Evolutionary conservation across 1,284 basidiomycete genomes (phyloP).

Genomic region (Entoloma clypeatum): DNA sequence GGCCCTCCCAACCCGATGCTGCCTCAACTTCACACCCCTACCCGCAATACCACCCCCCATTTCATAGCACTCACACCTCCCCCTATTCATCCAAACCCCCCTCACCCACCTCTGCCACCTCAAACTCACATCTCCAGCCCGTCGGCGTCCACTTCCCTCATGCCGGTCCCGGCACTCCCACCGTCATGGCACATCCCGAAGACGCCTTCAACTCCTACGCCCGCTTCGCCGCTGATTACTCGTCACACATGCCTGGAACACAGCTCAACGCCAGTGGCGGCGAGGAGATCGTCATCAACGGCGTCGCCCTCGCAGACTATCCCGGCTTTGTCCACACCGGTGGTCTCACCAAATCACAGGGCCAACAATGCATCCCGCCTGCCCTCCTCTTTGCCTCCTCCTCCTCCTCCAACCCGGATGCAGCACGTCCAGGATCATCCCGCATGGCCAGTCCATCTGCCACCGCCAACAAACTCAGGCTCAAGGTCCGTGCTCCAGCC

Average conservation of each 20-base stretch:
- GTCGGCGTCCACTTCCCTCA: constrained; percentile 26
- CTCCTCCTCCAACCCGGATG: constrained; percentile 1
- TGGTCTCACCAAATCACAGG: constrained; percentile 16
- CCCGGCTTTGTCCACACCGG: constrained; percentile 6
- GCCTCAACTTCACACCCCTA: constrained; percentile 24
- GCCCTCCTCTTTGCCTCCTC: constrained; percentile 50
- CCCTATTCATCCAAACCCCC: constrained; percentile 34
- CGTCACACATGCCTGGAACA: constrained; percentile 57
- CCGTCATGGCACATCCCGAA: constrained; percentile 32
- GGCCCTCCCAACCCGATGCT: constrained; percentile 37
- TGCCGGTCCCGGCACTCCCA: constrained; percentile 21
- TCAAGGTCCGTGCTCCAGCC: constrained; percentile 18
- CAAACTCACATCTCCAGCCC: constrained; percentile 18
- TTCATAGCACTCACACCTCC: constrained; percentile 17
- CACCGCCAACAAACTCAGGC: constrained; percentile 15
- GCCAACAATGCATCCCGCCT: constrained; percentile 52
- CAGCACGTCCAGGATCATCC: no score
- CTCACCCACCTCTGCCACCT: constrained; percentile 28
- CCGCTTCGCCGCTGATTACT: constrained; percentile 63
- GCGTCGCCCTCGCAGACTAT: constrained; percentile 10
- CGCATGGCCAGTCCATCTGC: not conserved
- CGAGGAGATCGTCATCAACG: constrained; percentile 23
- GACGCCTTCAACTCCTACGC: constrained; percentile 52
- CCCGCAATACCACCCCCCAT: constrained; percentile 10
- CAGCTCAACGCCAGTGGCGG: constrained; percentile 34